Evolutionary conservation across 2,329 filamentous ascomycete species (phyloP).

Genomic region (Fusarium floridanum): DNA sequence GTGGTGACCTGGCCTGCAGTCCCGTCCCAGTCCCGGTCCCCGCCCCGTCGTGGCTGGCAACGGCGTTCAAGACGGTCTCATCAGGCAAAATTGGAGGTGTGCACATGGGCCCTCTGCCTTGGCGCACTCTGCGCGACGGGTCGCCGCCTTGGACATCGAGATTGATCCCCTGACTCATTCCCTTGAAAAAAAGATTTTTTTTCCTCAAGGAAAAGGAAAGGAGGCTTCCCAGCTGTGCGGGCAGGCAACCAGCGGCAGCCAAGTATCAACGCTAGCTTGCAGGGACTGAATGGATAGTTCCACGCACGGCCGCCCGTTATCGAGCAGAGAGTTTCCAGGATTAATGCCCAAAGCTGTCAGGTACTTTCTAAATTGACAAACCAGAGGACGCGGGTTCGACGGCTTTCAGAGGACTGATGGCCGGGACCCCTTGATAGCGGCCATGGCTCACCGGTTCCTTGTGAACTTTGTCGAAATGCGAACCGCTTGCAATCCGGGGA

Average conservation of each 20-base stretch:
- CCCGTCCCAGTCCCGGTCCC: conserved; percentile 6
- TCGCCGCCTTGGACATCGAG: conserved; percentile 7
- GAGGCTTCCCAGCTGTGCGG: not conserved
- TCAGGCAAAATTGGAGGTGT: conserved; percentile 17
- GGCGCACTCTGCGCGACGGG: not conserved
- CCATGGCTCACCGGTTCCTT: conserved; percentile 21
- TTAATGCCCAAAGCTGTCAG: conserved; percentile 2
- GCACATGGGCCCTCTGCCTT: conserved; percentile 10
- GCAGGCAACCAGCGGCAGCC: not conserved
- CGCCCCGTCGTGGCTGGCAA: conserved; percentile 23
- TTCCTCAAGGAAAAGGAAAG: not conserved
- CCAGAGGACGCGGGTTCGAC: not conserved
- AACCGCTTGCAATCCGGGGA: conserved; percentile 9
- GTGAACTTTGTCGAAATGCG: conserved; percentile 15
- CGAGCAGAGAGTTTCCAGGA: not conserved
- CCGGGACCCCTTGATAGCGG: conserved; percentile 12
- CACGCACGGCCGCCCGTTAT: conserved; percentile 15
- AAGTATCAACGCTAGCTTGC: conserved; percentile 25
- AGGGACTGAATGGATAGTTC: conserved; percentile 30
- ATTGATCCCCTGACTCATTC: conserved; percentile 32
- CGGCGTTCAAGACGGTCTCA: conserved; percentile 20
- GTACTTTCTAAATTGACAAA: conserved; percentile 20
- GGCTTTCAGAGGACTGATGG: not conserved
- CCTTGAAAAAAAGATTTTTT: not conserved
- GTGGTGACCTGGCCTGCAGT: conserved; percentile 6